These are phyloP conservation scores for Ambrosiella beaveri DNA, from an alignment of 2,329 filamentous ascomycete genomes.

Conservation along the genomic window DNA sequence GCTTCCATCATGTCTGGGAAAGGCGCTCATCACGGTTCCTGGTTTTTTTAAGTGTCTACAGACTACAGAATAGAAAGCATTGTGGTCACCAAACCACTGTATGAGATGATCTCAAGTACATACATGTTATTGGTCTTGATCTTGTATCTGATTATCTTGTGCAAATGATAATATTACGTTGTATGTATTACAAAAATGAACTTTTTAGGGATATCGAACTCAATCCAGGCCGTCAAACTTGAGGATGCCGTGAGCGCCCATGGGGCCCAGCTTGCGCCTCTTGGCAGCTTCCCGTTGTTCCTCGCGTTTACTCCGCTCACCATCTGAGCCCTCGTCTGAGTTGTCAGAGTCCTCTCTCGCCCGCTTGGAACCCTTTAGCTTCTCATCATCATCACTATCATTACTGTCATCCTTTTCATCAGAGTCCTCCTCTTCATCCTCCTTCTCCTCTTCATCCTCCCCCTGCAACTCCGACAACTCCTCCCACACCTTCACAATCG, in stretches of 20 bases:
- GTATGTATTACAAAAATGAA: not conserved
- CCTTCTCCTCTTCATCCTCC: slow-evolving; percentile 27
- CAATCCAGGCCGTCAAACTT: slow-evolving; percentile 32
- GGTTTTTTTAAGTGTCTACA: too few species aligned
- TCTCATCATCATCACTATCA: slow-evolving; percentile 17
- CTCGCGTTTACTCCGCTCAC: slow-evolving; percentile 1
- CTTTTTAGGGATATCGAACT: not conserved
- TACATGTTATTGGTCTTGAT: too few species aligned
- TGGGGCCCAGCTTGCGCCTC: slow-evolving; percentile 28
- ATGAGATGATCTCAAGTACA: too few species aligned
- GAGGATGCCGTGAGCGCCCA: slow-evolving; percentile 34
- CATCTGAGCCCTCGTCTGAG: slow-evolving; percentile 19
- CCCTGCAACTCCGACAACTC: slow-evolving; percentile 43
- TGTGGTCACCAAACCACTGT: too few species aligned
- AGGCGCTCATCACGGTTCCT: too few species aligned
- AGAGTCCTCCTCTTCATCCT: slow-evolving; percentile 24
- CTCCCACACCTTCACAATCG: slow-evolving; percentile 84
- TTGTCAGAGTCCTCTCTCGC: slow-evolving; percentile 24
- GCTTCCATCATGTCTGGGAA: not conserved
- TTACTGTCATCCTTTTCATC: slow-evolving; percentile 15
- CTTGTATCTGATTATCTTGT: too few species aligned
- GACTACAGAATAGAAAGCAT: too few species aligned
- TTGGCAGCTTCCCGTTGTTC: slow-evolving; percentile 20
- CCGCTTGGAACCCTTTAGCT: slow-evolving; percentile 6
- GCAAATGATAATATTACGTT: not conserved